Base-by-base conservation (phyloP, 176 grass and related monocot species). In the Ensete glaucum region DNA sequence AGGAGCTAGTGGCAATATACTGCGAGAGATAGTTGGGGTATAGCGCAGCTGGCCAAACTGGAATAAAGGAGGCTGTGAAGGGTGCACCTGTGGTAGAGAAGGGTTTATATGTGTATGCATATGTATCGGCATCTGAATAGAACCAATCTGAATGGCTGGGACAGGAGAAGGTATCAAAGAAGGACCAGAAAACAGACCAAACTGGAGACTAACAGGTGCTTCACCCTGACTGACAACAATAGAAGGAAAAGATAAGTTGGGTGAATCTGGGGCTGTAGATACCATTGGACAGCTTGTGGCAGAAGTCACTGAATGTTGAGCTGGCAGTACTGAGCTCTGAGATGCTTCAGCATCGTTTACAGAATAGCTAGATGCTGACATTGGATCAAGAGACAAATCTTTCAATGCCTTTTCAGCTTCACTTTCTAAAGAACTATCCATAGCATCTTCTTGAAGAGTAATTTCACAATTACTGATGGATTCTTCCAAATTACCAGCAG, bases 61-160 rank as follows among this genome's bases (percentile, higher is more conserved):
- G 74, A 94, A 91, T 62, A 99, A 64, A 65, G 95, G 88, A 78
- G 84, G n/a, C 14, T 82, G 77, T 73, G 88, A 87, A 88, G 88
- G 77, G 74, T 81, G 78, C 53, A 84, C 77, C 76, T 93, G 95
- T 78, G 80, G 52, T 57, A 89, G 55, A 54, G 86, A 82, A 71
- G 84, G 90, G 21, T 77, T 84, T 81, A 87, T 72, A 77, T 91
- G 90, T 69, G 84, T 87, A 67, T 91, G 90, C 64, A 91, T 77
- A 87, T 99, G 84, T 76, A 99, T 99, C 14, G 90, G 95, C 95
- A 99, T 99, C 67, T 99, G 95, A 83, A 99, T 91, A 20, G 95
- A 99, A 81, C 95, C 95, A 85, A 99, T 94, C 80, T 99, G 95
- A 85, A 99, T 99, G 65, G 90, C 90, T 82, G 84, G 90, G 83